Base-by-base conservation (phyloP, 805 yeast species). In the Ogataea minuta region DNA sequence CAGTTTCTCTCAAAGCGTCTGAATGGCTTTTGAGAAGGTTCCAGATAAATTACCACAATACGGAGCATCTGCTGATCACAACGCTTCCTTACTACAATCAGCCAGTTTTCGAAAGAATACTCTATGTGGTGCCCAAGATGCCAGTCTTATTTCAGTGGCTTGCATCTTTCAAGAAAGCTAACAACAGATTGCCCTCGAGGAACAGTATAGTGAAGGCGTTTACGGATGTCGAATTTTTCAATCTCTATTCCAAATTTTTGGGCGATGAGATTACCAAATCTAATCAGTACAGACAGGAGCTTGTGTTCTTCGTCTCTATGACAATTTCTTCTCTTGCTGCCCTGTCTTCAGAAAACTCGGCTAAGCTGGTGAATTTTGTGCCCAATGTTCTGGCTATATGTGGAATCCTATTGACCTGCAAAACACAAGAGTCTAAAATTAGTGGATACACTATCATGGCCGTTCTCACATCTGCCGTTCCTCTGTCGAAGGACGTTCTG, bases 21-120 rank as follows among this genome's bases (percentile, higher is more conserved):
- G 99, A 93, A 67, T 93, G 99, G 99, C 77, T 90, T 16, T 82
- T 93, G 13, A 82, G 99, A 66, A 76, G 98, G 52, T 93, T 81
- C 67, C 81, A 88, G 56, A 78, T 88, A 49, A 90, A 93, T 58
- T 70, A 85, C 34, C 81, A 84, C 54, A 88, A 85, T 54, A 67
- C 89, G 0, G 98, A 91, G 60, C 59, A 70, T 39, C 57, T 93
- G 23, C 57, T 93, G 31, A 62, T 91, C 41, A 71, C 90, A 2
- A 73, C 84, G 1, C 69, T 93, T 50, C 95, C 96, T n/a, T 87
- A 84, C 64, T 87, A 81, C 63, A 76, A 73, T 50, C 70, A 77
- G 26, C 81, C 89, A 0, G 70, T 85, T 5, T 93, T 93, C 60
- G 72, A 79, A 34, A 79, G 93, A 50, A 68, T 91, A 31, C 64